Conservation (phyloP, 164 flowering plant genomes). For the Santalum album region DNA sequence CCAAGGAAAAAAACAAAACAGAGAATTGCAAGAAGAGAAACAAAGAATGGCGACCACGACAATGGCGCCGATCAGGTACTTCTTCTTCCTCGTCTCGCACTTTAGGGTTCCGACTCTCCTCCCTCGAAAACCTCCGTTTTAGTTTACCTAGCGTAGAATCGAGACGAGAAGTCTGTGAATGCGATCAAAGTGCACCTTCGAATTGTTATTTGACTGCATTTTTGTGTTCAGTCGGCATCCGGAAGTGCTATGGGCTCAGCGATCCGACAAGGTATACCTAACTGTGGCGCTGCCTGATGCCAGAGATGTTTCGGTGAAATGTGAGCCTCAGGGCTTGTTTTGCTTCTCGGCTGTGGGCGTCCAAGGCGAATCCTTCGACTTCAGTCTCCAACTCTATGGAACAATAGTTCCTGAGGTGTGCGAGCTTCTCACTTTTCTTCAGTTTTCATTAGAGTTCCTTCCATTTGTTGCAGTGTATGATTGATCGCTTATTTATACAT, state of each 20-base stretch:
- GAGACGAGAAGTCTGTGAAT: no score
- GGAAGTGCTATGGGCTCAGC: conserved; percentile 93
- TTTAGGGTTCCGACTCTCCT: no score
- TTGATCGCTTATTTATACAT: no score
- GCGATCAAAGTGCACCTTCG: no score
- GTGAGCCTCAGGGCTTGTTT: conserved; percentile 65
- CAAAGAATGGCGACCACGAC: no score
- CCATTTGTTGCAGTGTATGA: neutral
- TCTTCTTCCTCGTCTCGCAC: no score
- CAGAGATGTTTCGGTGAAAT: conserved; percentile 55
- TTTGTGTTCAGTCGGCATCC: conserved; percentile 53
- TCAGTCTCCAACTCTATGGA: conserved; percentile 53
- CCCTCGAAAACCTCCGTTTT: no score
- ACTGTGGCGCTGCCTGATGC: conserved; percentile 85
- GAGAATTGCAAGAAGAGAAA: no score
- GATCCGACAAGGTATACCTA: conserved; percentile 75
- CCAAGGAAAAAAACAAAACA: no score
- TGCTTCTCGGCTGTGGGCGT: conserved; percentile 64
- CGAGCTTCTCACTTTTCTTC: conserved; percentile 1
- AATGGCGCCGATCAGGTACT: no score
- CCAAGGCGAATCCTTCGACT: conserved; percentile 43
- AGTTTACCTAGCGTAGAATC: no score
- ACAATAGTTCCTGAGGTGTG: conserved; percentile 50
- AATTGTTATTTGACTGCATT: no score
- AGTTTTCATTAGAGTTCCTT: neutral